Base-by-base conservation (phyloP, 2,329 filamentous ascomycete genomes). In the Fonsecaea erecta region DNA sequence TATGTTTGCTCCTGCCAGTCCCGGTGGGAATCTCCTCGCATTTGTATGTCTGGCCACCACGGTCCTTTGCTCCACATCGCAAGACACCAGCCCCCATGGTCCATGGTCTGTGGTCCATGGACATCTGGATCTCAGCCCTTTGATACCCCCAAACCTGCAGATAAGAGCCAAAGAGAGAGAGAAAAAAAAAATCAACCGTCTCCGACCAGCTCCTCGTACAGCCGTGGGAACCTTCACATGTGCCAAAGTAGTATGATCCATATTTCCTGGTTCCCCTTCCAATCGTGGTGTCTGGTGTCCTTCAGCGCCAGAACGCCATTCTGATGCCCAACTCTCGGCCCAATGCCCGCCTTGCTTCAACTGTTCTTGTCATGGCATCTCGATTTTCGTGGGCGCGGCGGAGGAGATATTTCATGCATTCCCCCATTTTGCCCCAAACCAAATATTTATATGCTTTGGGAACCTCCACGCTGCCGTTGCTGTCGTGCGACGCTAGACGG, bases 371-470 rank as follows among this genome's bases (percentile, higher is more conserved):
- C 52, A 85, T 83, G 4, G 86, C 85, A 77, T 88, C 86, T 70
- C 84, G 84, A 74, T 87, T 87, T 78, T 87, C 85, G 59, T 82
- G 81, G n/a, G 85, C 85, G 54, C 85, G 72, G 46, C 85, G 74
- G 37, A 86, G 73, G 52, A 90, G 77, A 76, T 89, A 96, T 76
- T 92, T 90, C 71, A 97, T 86, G 77, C 93, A 97, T 80, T 97
- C 91, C 2, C 77, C 78, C 74, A 85, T 80, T 2, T 76, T 80
- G 0, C 85, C 85, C 84, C 85, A 87, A 2, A 82, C 81, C 56
- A 83, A 81, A 68, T 82, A 83, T 75, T 87, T 87, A 72, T 82
- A 84, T 1, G 84, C 82, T 64, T 77, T 78, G 16, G 81, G 81
- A n/a, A 73, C 70, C 55, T 82, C 78, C 54, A 72, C 68, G 68